These are phyloP conservation scores for Malassezia nana DNA, from an alignment of 1,284 basidiomycete genomes.

Conservation along the genomic window DNA sequence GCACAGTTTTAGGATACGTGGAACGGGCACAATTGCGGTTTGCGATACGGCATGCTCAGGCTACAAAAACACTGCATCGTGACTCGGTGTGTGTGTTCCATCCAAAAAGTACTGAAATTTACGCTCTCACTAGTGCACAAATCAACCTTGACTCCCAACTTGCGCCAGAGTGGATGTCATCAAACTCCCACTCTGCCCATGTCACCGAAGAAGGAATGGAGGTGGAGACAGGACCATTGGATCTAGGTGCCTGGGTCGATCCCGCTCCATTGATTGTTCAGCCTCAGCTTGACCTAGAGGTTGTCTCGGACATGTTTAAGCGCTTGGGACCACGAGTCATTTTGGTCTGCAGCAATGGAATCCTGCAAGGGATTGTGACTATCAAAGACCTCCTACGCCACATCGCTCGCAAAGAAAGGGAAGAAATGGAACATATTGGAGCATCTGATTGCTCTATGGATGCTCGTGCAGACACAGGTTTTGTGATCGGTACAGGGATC, in stretches of 20 bases:
- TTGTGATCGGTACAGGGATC: constrained; percentile 24
- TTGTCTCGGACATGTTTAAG: constrained; percentile 67
- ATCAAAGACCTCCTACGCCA: constrained; percentile 77
- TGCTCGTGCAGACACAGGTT: constrained; percentile 2
- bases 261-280: constrained; percentile 86
- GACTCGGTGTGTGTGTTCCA: constrained; percentile 37
- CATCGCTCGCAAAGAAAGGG: constrained; percentile 33
- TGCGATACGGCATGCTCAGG: constrained; percentile 60
- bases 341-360: constrained; percentile 70
- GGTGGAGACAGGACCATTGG: not conserved
- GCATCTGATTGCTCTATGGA: not conserved
- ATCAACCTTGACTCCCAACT: not conserved
- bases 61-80: constrained; percentile 20
- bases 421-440: not conserved
- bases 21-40: constrained; percentile 73
- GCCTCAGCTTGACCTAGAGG: constrained; percentile 84
- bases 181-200: not conserved
- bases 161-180: not conserved
- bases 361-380: constrained; percentile 75
- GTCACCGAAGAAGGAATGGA: constrained; percentile 3
- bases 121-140: constrained; percentile 5
- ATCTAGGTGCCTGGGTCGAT: constrained; percentile 35
- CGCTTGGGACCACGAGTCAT: constrained; percentile 67
- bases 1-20: constrained; percentile 74
- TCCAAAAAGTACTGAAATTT: constrained; percentile 1